Base-by-base conservation (phyloP, 345 rosid genomes). In the Sisymbrium irio region DNA sequence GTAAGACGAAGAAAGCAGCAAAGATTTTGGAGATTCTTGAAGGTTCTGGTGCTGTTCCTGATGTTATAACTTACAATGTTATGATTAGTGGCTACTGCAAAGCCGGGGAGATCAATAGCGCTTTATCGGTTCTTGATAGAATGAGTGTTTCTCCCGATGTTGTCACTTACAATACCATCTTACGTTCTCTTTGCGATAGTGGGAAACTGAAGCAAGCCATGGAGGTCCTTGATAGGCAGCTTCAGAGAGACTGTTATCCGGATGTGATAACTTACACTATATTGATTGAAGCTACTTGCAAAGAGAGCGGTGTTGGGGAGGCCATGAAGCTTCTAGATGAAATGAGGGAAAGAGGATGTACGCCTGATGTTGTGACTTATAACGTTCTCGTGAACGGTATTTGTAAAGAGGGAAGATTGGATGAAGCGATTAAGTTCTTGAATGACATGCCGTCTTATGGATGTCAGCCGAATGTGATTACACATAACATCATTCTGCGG, bases 311-410 rank as follows among this genome's bases (percentile, higher is more conserved):
- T 65, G 93, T 94, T 61, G 83, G 41, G 2, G 89, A 89, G 73
- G 97, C 95, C 22, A 88, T 91, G 98, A 86, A 88, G 91, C 90
- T 94, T 69, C 44, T 91, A 4, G 96, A 94, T 71, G 97, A 88
- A 67, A 94, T 94, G 98, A 80, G 88, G 79, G 82, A 50, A 13
- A 83, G 81, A 67, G 95, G 93, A 65, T 89, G 96, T 83, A 84
- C 81, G 12, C 98, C 97, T 0, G 96, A 94, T 63, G 86, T 85
- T 66, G 91, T 89, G 64, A 89, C 97, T 9, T 94, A 82, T 33
- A 94, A 89, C 53, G 96, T 94, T 76, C 87, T 94, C 11, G 85
- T 94, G 54, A 94, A 91, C 47, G 97, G 92, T 49, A 89, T 91
- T 35, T 91, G 96, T 71, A 91, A 85, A 73, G 96, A 91, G 54